Base-by-base conservation (phyloP, 1,139 yeast species). In the Geotrichum candidum region DNA sequence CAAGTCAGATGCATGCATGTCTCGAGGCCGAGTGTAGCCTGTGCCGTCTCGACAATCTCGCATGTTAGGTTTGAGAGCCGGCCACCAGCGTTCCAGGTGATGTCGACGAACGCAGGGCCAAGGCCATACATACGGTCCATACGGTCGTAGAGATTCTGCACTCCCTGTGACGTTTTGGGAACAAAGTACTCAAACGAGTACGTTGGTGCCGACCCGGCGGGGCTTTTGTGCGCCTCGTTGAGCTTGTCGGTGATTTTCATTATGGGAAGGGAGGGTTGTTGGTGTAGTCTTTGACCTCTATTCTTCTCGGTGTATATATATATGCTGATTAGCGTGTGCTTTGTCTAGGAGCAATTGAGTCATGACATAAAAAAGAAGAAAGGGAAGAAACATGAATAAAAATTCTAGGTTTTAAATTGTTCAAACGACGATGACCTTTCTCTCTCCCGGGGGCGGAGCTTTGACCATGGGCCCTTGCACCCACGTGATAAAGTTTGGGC, bases 71-170 rank as follows among this genome's bases (percentile, higher is more conserved):
- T 84, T 6, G 96, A 86, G 57, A 88, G 78, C 63, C 92, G 81
- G 10, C 98, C 98, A 53, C 99, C 99, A 1, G 99, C 99, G 71
- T 92, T 92, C 99, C 99, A 94, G 1, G 99, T 94, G 66, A 94
- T 89, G 73, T 94, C 99, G 64, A 94, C 86, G 73, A 94, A 94
- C 65, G 89, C 85, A 0, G 99, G 99, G 67, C 88, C 87, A 70
- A 92, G 80, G 67, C 88, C 92, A 75, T 90, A 90, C 99, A 94
- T 94, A 74, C 97, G 84, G 73, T 94, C 98, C 95, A 94, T 94
- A 73, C 99, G 83, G 74, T 94, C 99, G 76, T 92, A 94, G 64
- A 94, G 80, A 73, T 94, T 94, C 74, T 92, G 97, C 45, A 92
- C 95, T 73, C 99, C 99, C 75, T 94, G 97, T 27, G 95, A 82